Base-by-base conservation (phyloP, 495 filamentous ascomycete genomes). In the Xylaria acuta region DNA sequence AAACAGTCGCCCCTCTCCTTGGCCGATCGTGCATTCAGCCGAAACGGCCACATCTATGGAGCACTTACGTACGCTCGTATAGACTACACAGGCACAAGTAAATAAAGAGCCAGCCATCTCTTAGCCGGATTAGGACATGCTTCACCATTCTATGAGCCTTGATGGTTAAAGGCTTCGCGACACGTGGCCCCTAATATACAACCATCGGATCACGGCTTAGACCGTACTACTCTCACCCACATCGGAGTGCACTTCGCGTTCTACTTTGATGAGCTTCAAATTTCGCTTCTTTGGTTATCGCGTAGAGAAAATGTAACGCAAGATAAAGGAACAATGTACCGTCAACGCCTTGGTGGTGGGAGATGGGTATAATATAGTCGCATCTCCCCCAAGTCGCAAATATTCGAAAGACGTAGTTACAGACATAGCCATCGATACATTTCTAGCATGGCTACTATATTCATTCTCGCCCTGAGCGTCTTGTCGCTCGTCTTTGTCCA, bases 1-100 rank as follows among this genome's bases (percentile, higher is more conserved):
- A 54, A 32, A 54, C 16, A 9, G 47, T 67, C 45, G 49, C 32
- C 47, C 65, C 65, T 54, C 64, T 67, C 64, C 47, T 51, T 51
- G 9, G 47, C 43, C 25, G 30, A 14, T 41, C 16, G 11, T 67
- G 65, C 47, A 67, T 67, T 54, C 47, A 67, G 65, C 65, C 65
- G 47, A 56, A 54, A 67, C 8, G 27, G 27, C 18, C 27, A 60
- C 41, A 14, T 34, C 43, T 14, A 41, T 8, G n/a, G 25, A 36
- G 43, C 43, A 32, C 40, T 56, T 65, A 47, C 41, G 41, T 65
- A 47, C 27, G 2, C 60, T 25, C 32, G 8, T 27, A 63, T 63
- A 43, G 22, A 60, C 7, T 27, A 43, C 32, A 30, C 60, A 14
- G 38, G 60, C n/a, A n/a, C 32, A 40, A 43, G 16, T 25, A n/a